Percentiles rank a stretch among this genome's conserved stretches.
phyloP scores from a whole-genome alignment of 106 monocot genomes.

The Dendrobium officinale region DNA sequence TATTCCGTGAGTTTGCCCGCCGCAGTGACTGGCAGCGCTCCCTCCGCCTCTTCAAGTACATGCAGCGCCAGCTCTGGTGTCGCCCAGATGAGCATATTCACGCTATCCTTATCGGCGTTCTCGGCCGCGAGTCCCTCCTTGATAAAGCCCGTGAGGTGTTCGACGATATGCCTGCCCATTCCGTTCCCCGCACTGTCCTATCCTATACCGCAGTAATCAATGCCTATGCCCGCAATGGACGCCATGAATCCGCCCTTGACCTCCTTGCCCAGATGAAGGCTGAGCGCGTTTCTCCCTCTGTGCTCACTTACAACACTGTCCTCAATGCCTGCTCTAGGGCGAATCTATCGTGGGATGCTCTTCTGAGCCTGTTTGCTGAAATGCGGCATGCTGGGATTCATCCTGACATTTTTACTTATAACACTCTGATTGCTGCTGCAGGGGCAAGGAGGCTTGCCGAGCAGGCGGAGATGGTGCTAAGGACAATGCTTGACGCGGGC shows the following conservation, averaged over 20 bases:
- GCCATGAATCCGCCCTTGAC: conserved; percentile 38
- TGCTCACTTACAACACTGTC: conserved; percentile 85
- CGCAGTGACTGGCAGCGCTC: conserved; percentile 96
- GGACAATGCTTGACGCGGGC: conserved; percentile 72
- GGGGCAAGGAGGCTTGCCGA: conserved; percentile 50
- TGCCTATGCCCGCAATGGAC: conserved; percentile 69
- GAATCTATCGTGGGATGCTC: conserved; percentile 47
- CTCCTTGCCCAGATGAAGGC: conserved; percentile 72
- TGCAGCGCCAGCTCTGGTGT: conserved; percentile 96
- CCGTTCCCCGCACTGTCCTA: conserved; percentile 56
- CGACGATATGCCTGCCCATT: conserved; percentile 56
- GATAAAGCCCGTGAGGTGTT: conserved; percentile 77
- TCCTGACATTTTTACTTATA: conserved; percentile 87
- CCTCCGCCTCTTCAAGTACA: conserved; percentile 96
- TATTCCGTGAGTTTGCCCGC: conserved; percentile 85
- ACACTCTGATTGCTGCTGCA: conserved; percentile 81
- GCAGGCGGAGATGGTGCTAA: conserved; percentile 76
- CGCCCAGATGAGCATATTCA: conserved; percentile 95
- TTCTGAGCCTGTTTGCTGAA: conserved; percentile 73
- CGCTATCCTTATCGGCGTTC: conserved; percentile 78
- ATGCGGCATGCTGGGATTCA: conserved; percentile 87
- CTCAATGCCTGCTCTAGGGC: conserved; percentile 65
- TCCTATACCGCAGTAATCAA: conserved; percentile 85
- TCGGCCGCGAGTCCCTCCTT: conserved; percentile 67
- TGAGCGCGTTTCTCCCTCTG: conserved; percentile 52